A percentile compares a stretch with the other conserved stretches of the same genome.
phyloP scores from a whole-genome alignment of 1,139 yeast genomes.

The Pichia norvegensis region DNA sequence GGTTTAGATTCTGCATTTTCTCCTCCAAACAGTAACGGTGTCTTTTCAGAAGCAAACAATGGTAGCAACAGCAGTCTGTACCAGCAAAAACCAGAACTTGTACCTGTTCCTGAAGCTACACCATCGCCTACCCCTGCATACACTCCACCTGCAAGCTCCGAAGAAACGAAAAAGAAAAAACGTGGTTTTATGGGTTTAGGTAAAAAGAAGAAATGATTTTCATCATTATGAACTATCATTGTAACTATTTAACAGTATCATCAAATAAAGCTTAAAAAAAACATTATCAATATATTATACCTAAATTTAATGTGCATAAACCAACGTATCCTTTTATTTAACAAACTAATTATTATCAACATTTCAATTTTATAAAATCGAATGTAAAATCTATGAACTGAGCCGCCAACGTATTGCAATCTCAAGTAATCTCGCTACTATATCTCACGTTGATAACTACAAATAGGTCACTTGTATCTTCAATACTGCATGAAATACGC shows the following conservation, averaged over 20 bases:
- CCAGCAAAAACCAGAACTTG: conserved; percentile 13
- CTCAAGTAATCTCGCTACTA: no score
- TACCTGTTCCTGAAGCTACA: conserved; percentile 28
- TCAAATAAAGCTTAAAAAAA: neutral
- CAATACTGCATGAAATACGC: neutral
- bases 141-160: conserved; percentile 4
- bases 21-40: conserved; percentile 7
- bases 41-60: neutral
- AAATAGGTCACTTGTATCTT: no score
- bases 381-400: no score
- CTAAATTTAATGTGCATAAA: neutral
- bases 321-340: neutral
- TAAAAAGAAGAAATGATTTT: conserved; percentile 18
- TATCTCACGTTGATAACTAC: no score
- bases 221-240: neutral
- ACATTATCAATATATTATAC: conserved; percentile 16
- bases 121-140: conserved; percentile 27
- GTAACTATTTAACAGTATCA: no score
- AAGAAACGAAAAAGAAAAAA: conserved; percentile 21
- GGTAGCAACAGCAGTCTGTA: conserved; percentile 5
- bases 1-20: conserved; percentile 4
- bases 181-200: conserved; percentile 15
- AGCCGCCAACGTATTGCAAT: neutral
- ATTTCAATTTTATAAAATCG: no score
- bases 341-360: neutral